Evolutionary conservation across 176 grass and related monocot genomes (phyloP), one percentile per base, ranked within the genome.

Genomic region (Themeda triandra): DNA sequence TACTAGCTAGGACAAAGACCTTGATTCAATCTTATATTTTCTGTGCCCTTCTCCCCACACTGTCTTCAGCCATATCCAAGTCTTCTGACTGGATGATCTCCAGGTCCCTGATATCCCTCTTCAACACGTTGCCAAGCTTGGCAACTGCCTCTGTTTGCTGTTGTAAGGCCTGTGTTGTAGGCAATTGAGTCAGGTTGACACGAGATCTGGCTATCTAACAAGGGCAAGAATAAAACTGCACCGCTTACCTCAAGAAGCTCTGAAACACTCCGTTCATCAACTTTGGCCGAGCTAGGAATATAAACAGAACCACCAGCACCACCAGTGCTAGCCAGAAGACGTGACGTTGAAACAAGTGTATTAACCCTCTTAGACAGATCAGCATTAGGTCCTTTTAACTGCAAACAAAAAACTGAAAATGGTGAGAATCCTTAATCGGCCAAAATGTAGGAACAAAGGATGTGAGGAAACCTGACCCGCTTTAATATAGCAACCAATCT

Each of bases 71-170:
- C 86, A 83, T 78, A 39, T 94, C 91, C 0, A 19, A 89, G 62
- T 85, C 84, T 64, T 94, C 91, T 29, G 84, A 91, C 82, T 87
- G 87, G 63, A 99, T 89, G 63, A 99, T 99, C 82, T 94, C 93
- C 71, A 92, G 44, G 51, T 99, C 96, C 39, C 93, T 89, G 30
- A 90, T 87, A 82, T 99, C 93, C 80, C 91, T 95, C 88, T 99
- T 99, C 63, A 99, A 65, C 51, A 99, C 96, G 89, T 87, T 92
- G 18, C 93, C 93, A 78, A 99, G 85, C 78, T 89, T 96, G 5
- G 88, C 91, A 92, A 99, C 89, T n/a, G 93, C 96, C 77, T 94
- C 91, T 0, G 91, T 99, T 86, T 99, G 93, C 79, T 94, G 91
- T 60, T 94, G 91, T 17, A 99, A 89, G 74, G 88, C 81, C 95